These are phyloP conservation scores for Candida cerambycidarum DNA, from an alignment of 805 yeast genomes.

Conservation along the genomic window DNA sequence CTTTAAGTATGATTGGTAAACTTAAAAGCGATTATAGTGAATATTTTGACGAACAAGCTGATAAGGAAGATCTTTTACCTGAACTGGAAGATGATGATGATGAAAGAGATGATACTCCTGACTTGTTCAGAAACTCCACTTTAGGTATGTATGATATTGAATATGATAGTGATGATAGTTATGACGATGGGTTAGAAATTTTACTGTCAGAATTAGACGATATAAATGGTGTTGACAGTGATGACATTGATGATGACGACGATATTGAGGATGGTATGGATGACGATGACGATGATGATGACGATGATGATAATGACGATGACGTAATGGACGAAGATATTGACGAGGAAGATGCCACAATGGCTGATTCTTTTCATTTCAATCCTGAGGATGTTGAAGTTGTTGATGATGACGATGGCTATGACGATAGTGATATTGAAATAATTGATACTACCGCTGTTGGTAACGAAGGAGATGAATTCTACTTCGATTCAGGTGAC, in stretches of 20 bases:
- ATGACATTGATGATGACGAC: constrained; percentile 31
- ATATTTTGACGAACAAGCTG: constrained; percentile 56
- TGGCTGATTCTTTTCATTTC: constrained; percentile 22
- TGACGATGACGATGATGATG: constrained; percentile 21
- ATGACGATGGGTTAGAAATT: constrained; percentile 43
- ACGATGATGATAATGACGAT: constrained; percentile 23
- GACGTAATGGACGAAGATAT: constrained; percentile 39
- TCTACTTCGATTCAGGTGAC: constrained; percentile 16
- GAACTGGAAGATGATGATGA: constrained; percentile 56
- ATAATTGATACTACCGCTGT: constrained; percentile 23
- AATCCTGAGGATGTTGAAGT: constrained; percentile 36
- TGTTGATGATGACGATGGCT: constrained; percentile 32
- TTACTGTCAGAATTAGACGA: constrained; percentile 36
- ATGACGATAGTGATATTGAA: constrained; percentile 34
- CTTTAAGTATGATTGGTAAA: constrained; percentile 56
- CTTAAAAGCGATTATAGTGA: constrained; percentile 58
- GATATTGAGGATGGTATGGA: constrained; percentile 42
- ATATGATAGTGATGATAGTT: constrained; percentile 54
- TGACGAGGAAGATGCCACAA: constrained; percentile 28
- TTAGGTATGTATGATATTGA: constrained; percentile 93
- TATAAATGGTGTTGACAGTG: constrained; percentile 28
- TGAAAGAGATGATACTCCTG: constrained; percentile 71
- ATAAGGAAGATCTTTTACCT: constrained; percentile 42
- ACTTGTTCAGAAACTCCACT: constrained; percentile 83
- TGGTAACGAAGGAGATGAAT: background rate